Evolutionary conservation across 768 basidiomycete species (phyloP), one percentile per base, ranked within the genome.

Genomic region (Ramaria sp.): DNA sequence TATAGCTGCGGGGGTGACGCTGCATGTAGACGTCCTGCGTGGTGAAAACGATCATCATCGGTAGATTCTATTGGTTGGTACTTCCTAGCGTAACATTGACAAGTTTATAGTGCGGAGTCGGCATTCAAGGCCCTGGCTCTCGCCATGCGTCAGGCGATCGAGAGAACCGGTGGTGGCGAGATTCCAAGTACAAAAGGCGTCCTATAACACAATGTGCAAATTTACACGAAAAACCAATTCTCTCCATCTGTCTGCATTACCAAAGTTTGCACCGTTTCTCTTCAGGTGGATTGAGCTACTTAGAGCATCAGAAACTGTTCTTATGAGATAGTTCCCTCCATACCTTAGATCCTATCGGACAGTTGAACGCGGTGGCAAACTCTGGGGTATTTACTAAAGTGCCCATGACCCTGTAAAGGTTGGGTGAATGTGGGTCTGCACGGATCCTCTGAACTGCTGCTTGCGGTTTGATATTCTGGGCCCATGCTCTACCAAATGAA

Each of bases 31-130:
- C 63, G 92, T 91, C 41, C 73, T 99, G 41, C 78, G 93, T 32
- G 96, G 96, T 39, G 85, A 91, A 62, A 99, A 99, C 70, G 96
- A 99, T 64, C 96, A 99, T 67, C 96, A 98, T 70, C 82, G 88
- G 95, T 93, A 63, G 57, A 82, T 65, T 30, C 32, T 5, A 12
- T 25, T 0, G 27, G 22, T 28, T 28, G 2, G 12, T 52, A 12
- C 27, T 18, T 41, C 45, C 3, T 24, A 3, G 4, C 41, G 16
- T 7, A 13, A 15, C 32, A 18, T 51, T 34, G 13, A 37, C 38
- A 4, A 20, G 20, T 38, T 50, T 30, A 15, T 62, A 98, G 96
- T 51, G 83, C 94, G 12, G 96, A 99, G 69, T 92, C 94, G 3
- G 92, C 95, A 3, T 99, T 99, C 80, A 99, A 99, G 70, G 95